Evolutionary conservation across 2,329 filamentous ascomycete genomes (phyloP).

Genomic region (Ceratocystis albifundus): DNA sequence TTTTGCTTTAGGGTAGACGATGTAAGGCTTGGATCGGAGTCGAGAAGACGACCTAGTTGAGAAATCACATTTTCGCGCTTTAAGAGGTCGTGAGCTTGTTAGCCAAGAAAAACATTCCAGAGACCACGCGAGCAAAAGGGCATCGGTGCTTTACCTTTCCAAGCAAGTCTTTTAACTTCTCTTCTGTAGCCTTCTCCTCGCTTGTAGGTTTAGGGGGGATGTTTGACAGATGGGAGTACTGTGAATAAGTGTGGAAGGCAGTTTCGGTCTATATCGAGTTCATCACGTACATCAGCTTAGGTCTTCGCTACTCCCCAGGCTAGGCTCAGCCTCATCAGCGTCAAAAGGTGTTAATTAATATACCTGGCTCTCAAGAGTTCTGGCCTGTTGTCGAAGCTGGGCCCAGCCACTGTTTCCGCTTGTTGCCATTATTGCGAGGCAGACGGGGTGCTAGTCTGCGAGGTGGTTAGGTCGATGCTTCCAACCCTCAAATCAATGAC

Average conservation of each 20-base stretch:
- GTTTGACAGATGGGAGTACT: constrained; percentile 70
- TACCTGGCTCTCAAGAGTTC: constrained; percentile 83
- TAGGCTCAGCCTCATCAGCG: not conserved
- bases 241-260: constrained; percentile 75
- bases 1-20: constrained; percentile 94
- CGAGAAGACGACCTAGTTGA: constrained; percentile 78
- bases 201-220: constrained; percentile 74
- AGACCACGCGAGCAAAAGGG: not conserved
- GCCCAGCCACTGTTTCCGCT: constrained; percentile 63
- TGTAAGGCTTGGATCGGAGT: constrained; percentile 77
- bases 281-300: constrained; percentile 16
- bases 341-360: constrained; percentile 21
- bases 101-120: constrained; percentile 9
- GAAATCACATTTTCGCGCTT: constrained; percentile 72
- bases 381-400: constrained; percentile 84
- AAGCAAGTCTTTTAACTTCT: constrained; percentile 71
- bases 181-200: constrained; percentile 69
- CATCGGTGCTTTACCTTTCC: constrained; percentile 51
- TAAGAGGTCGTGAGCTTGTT: constrained; percentile 18
- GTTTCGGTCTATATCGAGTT: constrained; percentile 57
- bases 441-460: not conserved
- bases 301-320: constrained; percentile 15
- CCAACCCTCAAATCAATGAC: constrained; percentile 15
- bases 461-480: constrained; percentile 10
- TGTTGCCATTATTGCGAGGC: constrained; percentile 18